phyloP scores from a whole-genome alignment of 2,329 filamentous ascomycete species.

The Kalmusia sp. region DNA sequence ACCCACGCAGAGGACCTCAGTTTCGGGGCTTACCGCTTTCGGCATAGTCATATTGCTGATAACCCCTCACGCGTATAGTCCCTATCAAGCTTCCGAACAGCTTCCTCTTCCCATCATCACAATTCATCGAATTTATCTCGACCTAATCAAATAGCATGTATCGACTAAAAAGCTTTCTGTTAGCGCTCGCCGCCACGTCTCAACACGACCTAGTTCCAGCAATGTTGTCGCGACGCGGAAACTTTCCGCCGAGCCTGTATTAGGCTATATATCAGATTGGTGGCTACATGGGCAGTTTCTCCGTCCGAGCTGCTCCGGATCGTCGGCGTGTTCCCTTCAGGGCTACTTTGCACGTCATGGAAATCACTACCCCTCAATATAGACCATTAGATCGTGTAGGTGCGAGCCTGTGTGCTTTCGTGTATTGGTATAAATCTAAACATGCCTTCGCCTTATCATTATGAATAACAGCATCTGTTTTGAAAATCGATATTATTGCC shows the following conservation, averaged over 20 bases:
- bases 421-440: background rate
- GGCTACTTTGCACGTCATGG: background rate
- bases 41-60: too few relatives aligned
- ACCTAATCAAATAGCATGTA: background rate
- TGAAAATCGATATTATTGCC: too few relatives aligned
- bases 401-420: background rate
- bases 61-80: too few relatives aligned
- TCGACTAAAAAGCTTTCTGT: background rate
- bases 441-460: background rate
- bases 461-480: too few relatives aligned
- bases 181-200: too few relatives aligned
- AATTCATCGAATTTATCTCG: background rate
- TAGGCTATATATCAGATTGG: constrained; percentile 2
- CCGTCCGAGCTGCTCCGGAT: constrained; percentile 2
- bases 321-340: background rate
- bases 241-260: background rate
- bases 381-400: background rate
- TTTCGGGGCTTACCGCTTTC: too few relatives aligned
- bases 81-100: too few relatives aligned
- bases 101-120: background rate
- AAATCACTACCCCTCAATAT: background rate
- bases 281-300: background rate
- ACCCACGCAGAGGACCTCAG: too few relatives aligned
- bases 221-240: background rate
- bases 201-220: background rate